Evolutionary conservation across 164 flowering plant species (phyloP).

Genomic region (Vitis rotundifolia): DNA sequence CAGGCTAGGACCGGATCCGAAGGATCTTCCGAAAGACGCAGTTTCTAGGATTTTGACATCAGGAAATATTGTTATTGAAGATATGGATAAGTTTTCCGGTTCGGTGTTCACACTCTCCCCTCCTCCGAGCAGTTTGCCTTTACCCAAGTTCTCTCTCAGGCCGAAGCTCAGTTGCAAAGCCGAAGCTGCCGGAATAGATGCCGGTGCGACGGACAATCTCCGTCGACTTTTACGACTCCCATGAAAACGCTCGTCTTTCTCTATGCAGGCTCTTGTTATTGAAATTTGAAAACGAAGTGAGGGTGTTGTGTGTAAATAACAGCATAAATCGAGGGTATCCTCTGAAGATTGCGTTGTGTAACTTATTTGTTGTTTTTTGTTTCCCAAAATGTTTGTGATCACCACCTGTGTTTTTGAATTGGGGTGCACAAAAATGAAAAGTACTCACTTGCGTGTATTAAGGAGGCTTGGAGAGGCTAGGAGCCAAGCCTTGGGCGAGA

Average conservation of each 20-base stretch:
- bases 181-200: conserved; percentile 48
- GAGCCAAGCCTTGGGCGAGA: too few species aligned
- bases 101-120: conserved; percentile 45
- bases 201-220: conserved; percentile 43
- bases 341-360: neutral
- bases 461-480: neutral
- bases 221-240: conserved; percentile 41
- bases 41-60: conserved; percentile 28
- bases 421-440: conserved; percentile 21
- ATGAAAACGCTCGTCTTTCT: too few species aligned
- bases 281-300: too few species aligned
- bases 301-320: conserved; percentile 4
- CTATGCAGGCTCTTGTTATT: too few species aligned
- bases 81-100: conserved; percentile 33
- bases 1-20: conserved; percentile 53
- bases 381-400: conserved; percentile 12
- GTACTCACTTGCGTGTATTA: too few species aligned
- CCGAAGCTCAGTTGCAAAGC: conserved; percentile 60
- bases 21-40: conserved; percentile 36
- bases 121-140: conserved; percentile 84
- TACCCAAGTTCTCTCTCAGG: conserved; percentile 69
- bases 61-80: neutral
- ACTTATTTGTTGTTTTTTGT: neutral
- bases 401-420: conserved; percentile 23
- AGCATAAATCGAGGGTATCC: neutral